phyloP scores from a whole-genome alignment of 768 basidiomycete genomes.

The Roridomyces roridus region DNA sequence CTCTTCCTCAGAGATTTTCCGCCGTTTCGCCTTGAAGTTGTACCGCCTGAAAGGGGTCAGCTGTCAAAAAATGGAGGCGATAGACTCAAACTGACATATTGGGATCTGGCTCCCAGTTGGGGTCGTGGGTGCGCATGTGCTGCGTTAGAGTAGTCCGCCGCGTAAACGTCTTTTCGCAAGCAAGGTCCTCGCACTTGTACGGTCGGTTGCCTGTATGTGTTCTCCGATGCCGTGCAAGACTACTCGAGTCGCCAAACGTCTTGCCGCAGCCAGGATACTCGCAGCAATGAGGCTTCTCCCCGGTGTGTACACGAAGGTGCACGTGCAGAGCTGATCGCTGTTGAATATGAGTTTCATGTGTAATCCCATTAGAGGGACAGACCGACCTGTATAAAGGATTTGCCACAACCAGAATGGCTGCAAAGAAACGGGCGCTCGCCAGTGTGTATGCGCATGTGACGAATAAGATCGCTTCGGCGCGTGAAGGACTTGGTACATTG shows the following conservation, averaged over 20 bases:
- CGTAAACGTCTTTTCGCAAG: constrained; percentile 88
- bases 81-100: constrained; percentile 61
- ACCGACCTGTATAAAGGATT: constrained; percentile 88
- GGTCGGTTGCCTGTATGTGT: constrained; percentile 89
- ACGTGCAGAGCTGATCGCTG: constrained; percentile 91
- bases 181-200: constrained; percentile 84
- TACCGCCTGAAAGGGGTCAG: constrained; percentile 78
- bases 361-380: constrained; percentile 4
- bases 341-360: constrained; percentile 21
- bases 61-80: constrained; percentile 13
- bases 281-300: constrained; percentile 91
- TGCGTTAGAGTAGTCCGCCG: constrained; percentile 83
- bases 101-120: constrained; percentile 84
- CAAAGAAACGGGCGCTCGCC: constrained; percentile 89
- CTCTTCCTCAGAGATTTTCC: constrained; percentile 55
- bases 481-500: constrained; percentile 84
- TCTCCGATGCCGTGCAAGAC: constrained; percentile 88
- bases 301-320: constrained; percentile 88
- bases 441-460: constrained; percentile 90
- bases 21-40: constrained; percentile 78
- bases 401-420: constrained; percentile 74
- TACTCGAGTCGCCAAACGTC: constrained; percentile 91
- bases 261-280: constrained; percentile 88
- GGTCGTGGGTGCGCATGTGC: constrained; percentile 89
- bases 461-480: constrained; percentile 80